Conservation (phyloP, 208 protist species). For the Crithidia fasciculata region DNA sequence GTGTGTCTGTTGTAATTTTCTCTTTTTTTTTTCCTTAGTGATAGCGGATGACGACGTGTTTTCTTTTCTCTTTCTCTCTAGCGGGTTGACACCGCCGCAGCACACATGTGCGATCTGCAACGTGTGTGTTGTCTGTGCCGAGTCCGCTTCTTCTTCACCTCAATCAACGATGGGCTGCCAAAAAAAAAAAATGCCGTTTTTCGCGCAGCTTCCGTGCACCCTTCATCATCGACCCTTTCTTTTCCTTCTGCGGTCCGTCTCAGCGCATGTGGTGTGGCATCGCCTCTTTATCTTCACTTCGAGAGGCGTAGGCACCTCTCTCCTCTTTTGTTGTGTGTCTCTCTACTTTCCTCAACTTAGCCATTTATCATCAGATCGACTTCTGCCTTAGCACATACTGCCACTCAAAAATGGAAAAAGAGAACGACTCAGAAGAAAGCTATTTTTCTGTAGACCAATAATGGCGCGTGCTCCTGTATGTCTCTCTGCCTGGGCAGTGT, state of each 20-base stretch:
- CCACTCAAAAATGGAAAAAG: not conserved
- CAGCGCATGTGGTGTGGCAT: not conserved
- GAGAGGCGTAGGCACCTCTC: not conserved
- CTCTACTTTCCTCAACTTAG: conserved; percentile 21
- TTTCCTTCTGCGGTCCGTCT: too few relatives aligned
- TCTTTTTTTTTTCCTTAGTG: conserved; percentile 14
- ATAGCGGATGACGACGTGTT: conserved; percentile 14
- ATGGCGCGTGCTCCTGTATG: not conserved
- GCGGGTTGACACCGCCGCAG: not conserved
- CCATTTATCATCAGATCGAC: conserved; percentile 14
- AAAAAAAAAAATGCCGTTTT: too few relatives aligned
- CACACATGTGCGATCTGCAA: not conserved
- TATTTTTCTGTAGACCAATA: not conserved
- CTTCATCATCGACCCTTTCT: too few relatives aligned
- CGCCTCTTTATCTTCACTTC: too few relatives aligned
- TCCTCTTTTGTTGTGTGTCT: not conserved
- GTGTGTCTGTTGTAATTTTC: not conserved
- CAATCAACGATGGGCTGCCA: too few relatives aligned
- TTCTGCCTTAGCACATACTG: conserved; percentile 23
- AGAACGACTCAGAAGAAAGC: not conserved
- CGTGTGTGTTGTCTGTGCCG: not conserved
- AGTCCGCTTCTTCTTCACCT: too few relatives aligned
- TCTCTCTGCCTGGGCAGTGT: not conserved
- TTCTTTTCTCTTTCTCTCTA: not conserved
- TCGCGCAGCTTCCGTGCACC: too few relatives aligned